Evolutionary conservation across 352 stramenopile species (phyloP).

Genomic region (Globisporangium perplexum): DNA sequence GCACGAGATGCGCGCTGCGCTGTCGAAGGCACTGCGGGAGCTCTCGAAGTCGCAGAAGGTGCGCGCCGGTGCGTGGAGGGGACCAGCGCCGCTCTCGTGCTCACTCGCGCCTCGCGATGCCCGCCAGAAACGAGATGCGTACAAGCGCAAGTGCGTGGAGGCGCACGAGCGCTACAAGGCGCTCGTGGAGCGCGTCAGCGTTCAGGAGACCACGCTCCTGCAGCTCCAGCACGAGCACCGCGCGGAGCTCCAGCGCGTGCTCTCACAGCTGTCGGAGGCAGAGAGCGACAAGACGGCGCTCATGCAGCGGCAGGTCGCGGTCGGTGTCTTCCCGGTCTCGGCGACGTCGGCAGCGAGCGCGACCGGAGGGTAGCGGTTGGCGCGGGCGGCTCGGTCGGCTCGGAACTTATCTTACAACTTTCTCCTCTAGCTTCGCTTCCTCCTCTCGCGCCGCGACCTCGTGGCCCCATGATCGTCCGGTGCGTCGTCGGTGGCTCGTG

Average conservation of each 20-base stretch:
- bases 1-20: constrained; percentile 40
- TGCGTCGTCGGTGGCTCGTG: background rate
- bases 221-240: constrained; percentile 57
- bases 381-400: constrained; percentile 2
- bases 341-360: constrained; percentile 2
- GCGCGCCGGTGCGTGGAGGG: background rate
- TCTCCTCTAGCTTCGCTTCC: background rate
- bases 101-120: background rate
- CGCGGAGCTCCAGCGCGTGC: constrained; percentile 53
- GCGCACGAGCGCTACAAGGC: constrained; percentile 70
- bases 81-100: background rate
- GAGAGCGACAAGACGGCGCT: constrained; percentile 67
- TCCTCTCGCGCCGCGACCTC: too few species aligned
- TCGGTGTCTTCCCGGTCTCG: constrained; percentile 15
- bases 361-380: constrained; percentile 3
- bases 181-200: constrained; percentile 33
- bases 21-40: constrained; percentile 60
- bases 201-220: constrained; percentile 34
- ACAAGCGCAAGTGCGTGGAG: constrained; percentile 79
- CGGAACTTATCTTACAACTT: constrained; percentile 9
- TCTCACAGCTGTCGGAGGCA: constrained; percentile 51
- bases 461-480: too few species aligned
- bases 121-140: constrained; percentile 66
- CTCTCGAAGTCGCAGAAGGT: constrained; percentile 64
- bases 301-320: constrained; percentile 47